Conservation (phyloP, 352 stramenopile genomes). For the Phytopythium cucurbitacearum region DNA sequence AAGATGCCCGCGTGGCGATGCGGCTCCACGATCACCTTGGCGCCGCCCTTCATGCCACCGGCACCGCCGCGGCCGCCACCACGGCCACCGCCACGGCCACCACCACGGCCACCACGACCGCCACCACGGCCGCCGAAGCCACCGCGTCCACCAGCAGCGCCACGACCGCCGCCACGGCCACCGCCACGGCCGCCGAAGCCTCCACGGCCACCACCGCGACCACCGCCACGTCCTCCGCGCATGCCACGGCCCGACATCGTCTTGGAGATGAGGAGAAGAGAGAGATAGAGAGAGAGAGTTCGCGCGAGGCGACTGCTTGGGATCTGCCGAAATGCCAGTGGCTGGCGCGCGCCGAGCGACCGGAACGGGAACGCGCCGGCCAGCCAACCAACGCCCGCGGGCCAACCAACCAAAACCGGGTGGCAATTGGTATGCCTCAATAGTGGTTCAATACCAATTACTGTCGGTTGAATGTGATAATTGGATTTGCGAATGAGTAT, state of each 20-base stretch:
- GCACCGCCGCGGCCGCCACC: conserved; percentile 53
- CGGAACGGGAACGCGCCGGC: too few relatives aligned
- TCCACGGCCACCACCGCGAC: conserved; percentile 43
- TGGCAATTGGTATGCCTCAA: too few relatives aligned
- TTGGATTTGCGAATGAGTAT: too few relatives aligned
- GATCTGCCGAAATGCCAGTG: background rate
- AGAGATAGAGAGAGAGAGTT: conserved; percentile 3
- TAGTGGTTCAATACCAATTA: too few relatives aligned
- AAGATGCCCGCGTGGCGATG: conserved; percentile 98
- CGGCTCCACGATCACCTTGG: conserved; percentile 97
- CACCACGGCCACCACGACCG: conserved; percentile 27
- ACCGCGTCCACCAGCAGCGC: conserved; percentile 36
- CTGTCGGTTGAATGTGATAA: too few relatives aligned
- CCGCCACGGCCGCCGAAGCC: conserved; percentile 39
- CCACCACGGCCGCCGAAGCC: conserved; percentile 34
- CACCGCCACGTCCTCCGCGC: conserved; percentile 56
- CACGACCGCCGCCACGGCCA: conserved; percentile 36
- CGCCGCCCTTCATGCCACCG: conserved; percentile 93
- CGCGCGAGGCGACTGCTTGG: conserved; percentile 6
- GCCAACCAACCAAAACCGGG: conserved; percentile 2
- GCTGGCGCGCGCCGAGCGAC: background rate
- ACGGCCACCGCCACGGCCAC: conserved; percentile 50
- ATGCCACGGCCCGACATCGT: conserved; percentile 60
- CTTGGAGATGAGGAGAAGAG: conserved; percentile 13
- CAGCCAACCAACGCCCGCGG: conserved; percentile 3